These are phyloP conservation scores for Wickerhamiella spandovensis DNA, from an alignment of 805 yeast species.

Conservation along the genomic window DNA sequence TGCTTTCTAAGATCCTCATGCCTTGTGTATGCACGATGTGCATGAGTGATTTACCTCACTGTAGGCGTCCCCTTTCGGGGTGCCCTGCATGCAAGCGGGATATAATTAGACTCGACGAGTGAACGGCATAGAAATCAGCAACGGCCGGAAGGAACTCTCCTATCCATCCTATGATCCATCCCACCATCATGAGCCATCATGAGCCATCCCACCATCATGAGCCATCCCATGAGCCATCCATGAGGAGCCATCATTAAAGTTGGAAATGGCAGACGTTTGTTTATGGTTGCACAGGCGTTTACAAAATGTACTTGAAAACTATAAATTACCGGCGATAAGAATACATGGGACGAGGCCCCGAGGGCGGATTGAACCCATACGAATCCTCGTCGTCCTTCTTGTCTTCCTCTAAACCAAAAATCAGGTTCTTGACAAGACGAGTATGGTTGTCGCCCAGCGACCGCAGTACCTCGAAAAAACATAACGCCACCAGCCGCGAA, in stretches of 20 bases:
- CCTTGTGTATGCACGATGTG: background rate
- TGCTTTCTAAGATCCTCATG: background rate
- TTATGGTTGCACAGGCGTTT: background rate
- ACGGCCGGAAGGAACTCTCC: too few species aligned
- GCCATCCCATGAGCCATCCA: too few species aligned
- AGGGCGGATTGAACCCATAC: background rate
- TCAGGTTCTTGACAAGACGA: slow-evolving; percentile 20
- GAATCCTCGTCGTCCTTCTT: slow-evolving; percentile 1
- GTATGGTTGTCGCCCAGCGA: slow-evolving; percentile 23
- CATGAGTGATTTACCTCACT: background rate
- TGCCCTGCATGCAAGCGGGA: too few species aligned
- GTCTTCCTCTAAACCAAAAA: slow-evolving; percentile 28
- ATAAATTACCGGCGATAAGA: background rate
- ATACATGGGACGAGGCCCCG: background rate
- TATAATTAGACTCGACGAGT: too few species aligned
- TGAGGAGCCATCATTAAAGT: background rate
- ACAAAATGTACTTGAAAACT: background rate
- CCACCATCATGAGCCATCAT: too few species aligned
- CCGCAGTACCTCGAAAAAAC: slow-evolving; percentile 31
- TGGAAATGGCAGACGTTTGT: background rate
- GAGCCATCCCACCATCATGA: too few species aligned
- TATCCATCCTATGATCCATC: too few species aligned
- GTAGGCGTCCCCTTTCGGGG: too few species aligned
- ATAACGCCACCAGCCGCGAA: slow-evolving; percentile 29
- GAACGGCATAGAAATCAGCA: too few species aligned